These are phyloP conservation scores for Cucurbitaria berberidis DNA, from an alignment of 2,329 filamentous ascomycete species.

Conservation along the genomic window DNA sequence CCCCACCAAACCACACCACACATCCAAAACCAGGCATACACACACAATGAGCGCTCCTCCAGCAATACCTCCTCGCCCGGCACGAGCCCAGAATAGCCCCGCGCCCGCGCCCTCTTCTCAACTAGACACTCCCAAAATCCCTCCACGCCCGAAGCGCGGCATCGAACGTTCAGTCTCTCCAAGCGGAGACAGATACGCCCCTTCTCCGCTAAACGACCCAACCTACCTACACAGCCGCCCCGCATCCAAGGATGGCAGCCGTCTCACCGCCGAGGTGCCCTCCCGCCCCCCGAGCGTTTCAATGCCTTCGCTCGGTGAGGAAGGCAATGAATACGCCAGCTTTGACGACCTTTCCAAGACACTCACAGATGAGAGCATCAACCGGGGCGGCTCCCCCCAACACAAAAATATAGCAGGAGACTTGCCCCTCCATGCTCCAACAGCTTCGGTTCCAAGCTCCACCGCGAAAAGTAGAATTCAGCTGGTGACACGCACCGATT, in stretches of 20 bases:
- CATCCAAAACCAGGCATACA: constrained; percentile 10
- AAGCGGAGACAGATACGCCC: constrained; percentile 77
- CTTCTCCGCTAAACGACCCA: constrained; percentile 81
- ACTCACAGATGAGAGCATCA: constrained; percentile 36
- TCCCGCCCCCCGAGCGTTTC: constrained; percentile 76
- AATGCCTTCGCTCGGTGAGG: constrained; percentile 85
- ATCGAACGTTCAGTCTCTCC: constrained; percentile 79
- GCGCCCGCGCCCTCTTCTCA: constrained; percentile 49
- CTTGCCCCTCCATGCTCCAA: constrained; percentile 86
- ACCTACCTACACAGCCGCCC: constrained; percentile 55
- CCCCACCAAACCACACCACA: too few relatives aligned
- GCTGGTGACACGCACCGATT: constrained; percentile 88
- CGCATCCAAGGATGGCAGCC: constrained; percentile 42
- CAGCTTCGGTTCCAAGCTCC: constrained; percentile 79
- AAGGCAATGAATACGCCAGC: constrained; percentile 85
- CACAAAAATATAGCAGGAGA: constrained; percentile 79
- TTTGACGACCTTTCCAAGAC: constrained; percentile 53
- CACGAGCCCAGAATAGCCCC: constrained; percentile 57
- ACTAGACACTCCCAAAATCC: constrained; percentile 71
- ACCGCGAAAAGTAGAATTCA: constrained; percentile 85
- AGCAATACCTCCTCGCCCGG: constrained; percentile 67
- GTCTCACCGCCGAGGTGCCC: constrained; percentile 50
- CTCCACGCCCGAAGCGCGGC: constrained; percentile 74
- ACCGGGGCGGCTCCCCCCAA: constrained; percentile 59
- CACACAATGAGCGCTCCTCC: constrained; percentile 57